A percentile compares a stretch with the other conserved stretches of the same genome.
phyloP scores from a whole-genome alignment of 805 yeast species.

The Grigorovia humatica region DNA sequence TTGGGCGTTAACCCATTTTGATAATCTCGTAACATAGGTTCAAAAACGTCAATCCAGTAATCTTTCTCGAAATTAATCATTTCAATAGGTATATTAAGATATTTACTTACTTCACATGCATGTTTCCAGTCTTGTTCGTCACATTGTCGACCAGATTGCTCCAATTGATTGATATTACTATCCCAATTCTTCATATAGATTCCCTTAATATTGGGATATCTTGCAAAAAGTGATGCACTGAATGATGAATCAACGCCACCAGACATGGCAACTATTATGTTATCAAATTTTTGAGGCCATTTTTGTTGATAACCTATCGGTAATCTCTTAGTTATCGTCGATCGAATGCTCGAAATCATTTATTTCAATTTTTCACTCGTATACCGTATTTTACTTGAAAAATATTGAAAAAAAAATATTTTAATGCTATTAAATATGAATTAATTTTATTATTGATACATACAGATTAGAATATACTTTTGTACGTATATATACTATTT shows the following conservation, averaged over 20 bases:
- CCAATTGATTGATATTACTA: slow-evolving; percentile 21
- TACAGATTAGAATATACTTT: no score
- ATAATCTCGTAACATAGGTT: slow-evolving; percentile 78
- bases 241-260: slow-evolving; percentile 96
- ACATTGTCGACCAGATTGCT: slow-evolving; percentile 34
- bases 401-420: background rate
- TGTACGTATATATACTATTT: no score
- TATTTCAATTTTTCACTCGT: background rate
- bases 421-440: no score
- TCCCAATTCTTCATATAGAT: slow-evolving; percentile 94
- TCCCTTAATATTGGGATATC: slow-evolving; percentile 59
- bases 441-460: no score
- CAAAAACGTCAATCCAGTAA: slow-evolving; percentile 87
- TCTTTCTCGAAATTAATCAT: slow-evolving; percentile 80
- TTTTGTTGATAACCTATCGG: slow-evolving; percentile 1
- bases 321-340: background rate
- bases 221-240: slow-evolving; percentile 58
- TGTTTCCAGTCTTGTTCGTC: slow-evolving; percentile 85
- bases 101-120: slow-evolving; percentile 53
- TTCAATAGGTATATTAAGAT: slow-evolving; percentile 56
- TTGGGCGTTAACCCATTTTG: slow-evolving; percentile 76
- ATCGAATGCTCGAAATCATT: background rate
- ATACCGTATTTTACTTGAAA: no score
- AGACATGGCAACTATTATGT: slow-evolving; percentile 81
- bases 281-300: slow-evolving; percentile 42